phyloP scores from a whole-genome alignment of 768 basidiomycete species.

The Exidia glandulosa region DNA sequence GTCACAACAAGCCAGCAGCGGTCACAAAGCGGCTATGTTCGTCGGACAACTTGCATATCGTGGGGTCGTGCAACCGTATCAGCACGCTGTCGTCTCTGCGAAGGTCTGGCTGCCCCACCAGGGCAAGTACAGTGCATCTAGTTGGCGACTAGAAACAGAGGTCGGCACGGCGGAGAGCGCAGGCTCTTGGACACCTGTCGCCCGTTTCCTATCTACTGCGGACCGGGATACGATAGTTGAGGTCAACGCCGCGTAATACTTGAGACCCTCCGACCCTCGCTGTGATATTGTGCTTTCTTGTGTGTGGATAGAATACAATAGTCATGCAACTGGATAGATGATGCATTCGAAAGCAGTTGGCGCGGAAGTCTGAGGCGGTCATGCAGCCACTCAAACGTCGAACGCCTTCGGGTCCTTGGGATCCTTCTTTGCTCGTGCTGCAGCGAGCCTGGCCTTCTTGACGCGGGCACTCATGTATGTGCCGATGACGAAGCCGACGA shows the following conservation, averaged over 20 bases:
- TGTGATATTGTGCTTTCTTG: not conserved
- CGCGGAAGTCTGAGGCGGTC: too few relatives aligned
- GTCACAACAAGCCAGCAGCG: not conserved
- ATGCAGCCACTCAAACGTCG: not conserved
- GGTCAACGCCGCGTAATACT: not conserved
- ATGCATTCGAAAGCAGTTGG: not conserved
- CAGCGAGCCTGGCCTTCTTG: slow-evolving; percentile 50
- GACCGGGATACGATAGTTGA: not conserved
- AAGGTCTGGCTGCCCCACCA: slow-evolving; percentile 52
- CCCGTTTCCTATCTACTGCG: not conserved
- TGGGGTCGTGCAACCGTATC: slow-evolving; percentile 42
- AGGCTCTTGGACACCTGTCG: not conserved
- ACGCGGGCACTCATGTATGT: slow-evolving; percentile 65
- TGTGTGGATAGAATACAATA: not conserved
- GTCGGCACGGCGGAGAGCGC: slow-evolving; percentile 30
- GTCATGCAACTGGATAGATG: not conserved
- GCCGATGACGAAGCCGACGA: slow-evolving; percentile 67
- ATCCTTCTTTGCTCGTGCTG: slow-evolving; percentile 37
- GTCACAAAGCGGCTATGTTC: slow-evolving; percentile 36
- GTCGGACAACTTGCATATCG: slow-evolving; percentile 57
- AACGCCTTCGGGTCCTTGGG: slow-evolving; percentile 1
- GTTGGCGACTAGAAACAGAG: slow-evolving; percentile 60
- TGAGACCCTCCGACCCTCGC: not conserved
- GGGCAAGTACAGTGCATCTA: slow-evolving; percentile 51
- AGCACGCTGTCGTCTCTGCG: slow-evolving; percentile 31